Conservation (phyloP, 1,139 yeast genomes). For the Candida labiduridarum region DNA sequence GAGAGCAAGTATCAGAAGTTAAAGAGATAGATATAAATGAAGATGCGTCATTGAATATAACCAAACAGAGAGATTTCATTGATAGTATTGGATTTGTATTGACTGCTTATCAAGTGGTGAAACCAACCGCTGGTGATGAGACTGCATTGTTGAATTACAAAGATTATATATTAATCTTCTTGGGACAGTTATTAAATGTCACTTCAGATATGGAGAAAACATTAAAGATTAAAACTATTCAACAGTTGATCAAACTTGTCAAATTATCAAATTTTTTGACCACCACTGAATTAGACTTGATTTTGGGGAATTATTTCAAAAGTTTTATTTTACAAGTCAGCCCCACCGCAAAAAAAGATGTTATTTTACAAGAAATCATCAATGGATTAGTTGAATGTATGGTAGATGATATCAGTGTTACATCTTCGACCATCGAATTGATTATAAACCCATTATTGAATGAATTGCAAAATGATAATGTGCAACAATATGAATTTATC, state of each 20-base stretch:
- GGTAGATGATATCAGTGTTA: conserved; percentile 12
- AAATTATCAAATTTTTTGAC: conserved; percentile 49
- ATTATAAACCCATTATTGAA: conserved; percentile 66
- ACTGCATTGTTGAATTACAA: conserved; percentile 39
- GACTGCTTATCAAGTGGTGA: conserved; percentile 32
- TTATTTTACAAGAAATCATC: conserved; percentile 39
- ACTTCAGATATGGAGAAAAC: conserved; percentile 69
- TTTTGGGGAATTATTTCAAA: conserved; percentile 63
- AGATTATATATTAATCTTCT: conserved; percentile 65
- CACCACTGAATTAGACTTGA: conserved; percentile 57
- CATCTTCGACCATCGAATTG: conserved; percentile 22
- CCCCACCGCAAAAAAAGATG: conserved; percentile 25
- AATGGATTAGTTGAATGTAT: conserved; percentile 57
- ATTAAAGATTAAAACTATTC: conserved; percentile 65
- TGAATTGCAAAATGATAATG: conserved; percentile 49
- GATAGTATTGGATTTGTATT: conserved; percentile 60
- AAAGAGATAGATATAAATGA: conserved; percentile 23
- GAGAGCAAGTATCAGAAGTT: conserved; percentile 14
- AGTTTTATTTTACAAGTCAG: conserved; percentile 52
- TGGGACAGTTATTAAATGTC: conserved; percentile 68
- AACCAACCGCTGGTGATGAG: neutral
- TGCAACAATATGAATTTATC: conserved; percentile 31
- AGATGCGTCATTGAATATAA: conserved; percentile 43
- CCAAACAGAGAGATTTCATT: conserved; percentile 62
- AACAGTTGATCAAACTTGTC: conserved; percentile 57